phyloP scores from a whole-genome alignment of 2,329 filamentous ascomycete genomes.

The Fusarium anguioides region DNA sequence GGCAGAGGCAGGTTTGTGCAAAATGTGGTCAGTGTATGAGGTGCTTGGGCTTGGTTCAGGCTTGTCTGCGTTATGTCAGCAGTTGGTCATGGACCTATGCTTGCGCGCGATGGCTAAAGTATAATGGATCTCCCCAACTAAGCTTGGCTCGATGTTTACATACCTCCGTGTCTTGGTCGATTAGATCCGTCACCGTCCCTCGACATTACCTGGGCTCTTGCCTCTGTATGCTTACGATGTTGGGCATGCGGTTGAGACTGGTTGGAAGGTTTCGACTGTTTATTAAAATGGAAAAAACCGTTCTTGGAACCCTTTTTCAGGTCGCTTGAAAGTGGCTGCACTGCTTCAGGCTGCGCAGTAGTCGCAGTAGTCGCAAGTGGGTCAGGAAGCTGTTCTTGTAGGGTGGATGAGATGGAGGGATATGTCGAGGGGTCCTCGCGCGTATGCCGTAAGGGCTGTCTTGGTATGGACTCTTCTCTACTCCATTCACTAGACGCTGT shows the following conservation, averaged over 20 bases:
- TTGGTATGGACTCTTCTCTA: slow-evolving; percentile 39
- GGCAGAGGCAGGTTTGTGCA: slow-evolving; percentile 55
- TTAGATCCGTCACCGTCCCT: slow-evolving; percentile 51
- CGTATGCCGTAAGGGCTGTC: slow-evolving; percentile 44
- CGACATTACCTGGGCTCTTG: slow-evolving; percentile 53
- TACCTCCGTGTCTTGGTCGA: slow-evolving; percentile 50
- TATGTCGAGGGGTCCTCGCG: slow-evolving; percentile 42
- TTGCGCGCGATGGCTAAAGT: slow-evolving; percentile 31
- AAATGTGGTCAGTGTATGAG: slow-evolving; percentile 47
- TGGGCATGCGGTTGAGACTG: slow-evolving; percentile 43
- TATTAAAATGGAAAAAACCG: slow-evolving; percentile 64
- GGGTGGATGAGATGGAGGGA: slow-evolving; percentile 45
- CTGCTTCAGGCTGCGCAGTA: slow-evolving; percentile 20
- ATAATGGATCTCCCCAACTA: slow-evolving; percentile 24
- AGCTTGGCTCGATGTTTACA: slow-evolving; percentile 40
- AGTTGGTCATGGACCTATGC: slow-evolving; percentile 19
- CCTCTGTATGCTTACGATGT: slow-evolving; percentile 49
- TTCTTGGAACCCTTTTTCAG: slow-evolving; percentile 59
- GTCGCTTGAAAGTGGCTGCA: slow-evolving; percentile 47
- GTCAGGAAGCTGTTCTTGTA: slow-evolving; percentile 38
- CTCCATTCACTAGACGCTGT: slow-evolving; percentile 29
- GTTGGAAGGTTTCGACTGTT: slow-evolving; percentile 57
- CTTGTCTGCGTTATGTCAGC: slow-evolving; percentile 40
- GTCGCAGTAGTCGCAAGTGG: slow-evolving; percentile 35
- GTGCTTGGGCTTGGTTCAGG: slow-evolving; percentile 36